Evolutionary conservation across 2,329 filamentous ascomycete genomes (phyloP), one percentile per base, ranked within the genome.

Genomic region (Celoporthe dispersa): DNA sequence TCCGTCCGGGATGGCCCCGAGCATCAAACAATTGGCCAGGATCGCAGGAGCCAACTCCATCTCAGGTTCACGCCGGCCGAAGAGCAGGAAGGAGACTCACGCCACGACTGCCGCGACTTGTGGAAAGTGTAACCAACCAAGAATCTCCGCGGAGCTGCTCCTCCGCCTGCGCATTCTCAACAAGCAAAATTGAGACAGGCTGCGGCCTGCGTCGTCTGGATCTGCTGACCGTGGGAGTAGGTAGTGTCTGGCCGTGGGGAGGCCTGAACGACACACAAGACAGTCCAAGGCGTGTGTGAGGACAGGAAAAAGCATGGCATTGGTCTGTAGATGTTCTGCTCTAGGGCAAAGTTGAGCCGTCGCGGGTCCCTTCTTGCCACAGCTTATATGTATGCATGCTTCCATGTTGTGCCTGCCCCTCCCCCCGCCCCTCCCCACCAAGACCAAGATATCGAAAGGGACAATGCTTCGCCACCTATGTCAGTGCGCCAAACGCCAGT

Each of bases 401-500:
- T 61, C 44, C 41, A 31, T 51, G 62, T 64, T 35, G 25, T 64
- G 37, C 62, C 51, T 48, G 44, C 6, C 44, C 19, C 39, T 3
- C 14, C 37, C 37, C 37, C 37, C 8, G 37, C 37, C 61, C 65
- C 48, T n/a, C n/a, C n/a, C n/a, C n/a, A n/a, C 37, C 37, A 39
- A 6, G 12, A 39, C 37, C 37, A 31, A 25, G 33, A 53, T 48
- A 66, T 51, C 59, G 66, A 68, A 44, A 48, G n/a, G 22, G 7
- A 41, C 55, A 72, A 64, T 65, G 70, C 70, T 70, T 51, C 60
- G 65, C 70, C 68, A 55, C 55, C 68, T 55, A 25, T 68, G 44
- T 62, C 25, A 64, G 62, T 48, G 62, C 28, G 61, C 70, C 70
- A 68, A 70, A 69, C 68, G 70, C 70, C 68, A 53, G 25, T 55